A percentile compares a stretch with the other conserved stretches of the same genome.
These are phyloP conservation scores for Chalciporus pseudorubinellus DNA, from an alignment of 768 basidiomycete species.

Conservation along the genomic window DNA sequence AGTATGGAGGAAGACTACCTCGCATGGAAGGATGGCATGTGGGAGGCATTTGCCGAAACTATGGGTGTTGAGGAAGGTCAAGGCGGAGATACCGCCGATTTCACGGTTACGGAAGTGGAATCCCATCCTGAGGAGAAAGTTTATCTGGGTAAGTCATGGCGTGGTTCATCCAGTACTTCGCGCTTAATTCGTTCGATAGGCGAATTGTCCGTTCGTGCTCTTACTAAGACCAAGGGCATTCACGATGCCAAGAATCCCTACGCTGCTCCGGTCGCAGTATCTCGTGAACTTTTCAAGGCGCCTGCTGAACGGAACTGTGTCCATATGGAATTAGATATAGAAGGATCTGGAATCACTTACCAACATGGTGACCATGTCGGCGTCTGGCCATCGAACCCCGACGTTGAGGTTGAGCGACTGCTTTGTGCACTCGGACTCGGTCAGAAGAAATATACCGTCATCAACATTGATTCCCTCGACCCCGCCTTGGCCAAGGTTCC, in stretches of 20 bases:
- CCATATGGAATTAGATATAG: conserved; percentile 90
- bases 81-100: conserved; percentile 92
- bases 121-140: conserved; percentile 82
- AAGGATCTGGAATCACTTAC: conserved; percentile 96
- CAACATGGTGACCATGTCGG: conserved; percentile 98
- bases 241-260: conserved; percentile 98
- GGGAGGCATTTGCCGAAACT: conserved; percentile 79
- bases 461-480: conserved; percentile 95
- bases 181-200: conserved; percentile 41
- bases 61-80: conserved; percentile 95
- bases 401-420: conserved; percentile 86
- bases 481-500: conserved; percentile 97
- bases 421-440: conserved; percentile 82
- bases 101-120: conserved; percentile 81
- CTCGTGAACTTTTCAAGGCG: conserved; percentile 83
- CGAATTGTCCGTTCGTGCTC: conserved; percentile 92
- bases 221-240: conserved; percentile 91
- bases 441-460: conserved; percentile 76
- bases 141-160: conserved; percentile 72
- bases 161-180: not conserved
- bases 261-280: conserved; percentile 72
- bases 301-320: conserved; percentile 84
- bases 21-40: conserved; percentile 98
- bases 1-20: conserved; percentile 99
- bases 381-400: conserved; percentile 95